These are phyloP conservation scores for Pseudotsuga menziesii DNA, from an alignment of 75 land plant genomes.

Conservation along the genomic window DNA sequence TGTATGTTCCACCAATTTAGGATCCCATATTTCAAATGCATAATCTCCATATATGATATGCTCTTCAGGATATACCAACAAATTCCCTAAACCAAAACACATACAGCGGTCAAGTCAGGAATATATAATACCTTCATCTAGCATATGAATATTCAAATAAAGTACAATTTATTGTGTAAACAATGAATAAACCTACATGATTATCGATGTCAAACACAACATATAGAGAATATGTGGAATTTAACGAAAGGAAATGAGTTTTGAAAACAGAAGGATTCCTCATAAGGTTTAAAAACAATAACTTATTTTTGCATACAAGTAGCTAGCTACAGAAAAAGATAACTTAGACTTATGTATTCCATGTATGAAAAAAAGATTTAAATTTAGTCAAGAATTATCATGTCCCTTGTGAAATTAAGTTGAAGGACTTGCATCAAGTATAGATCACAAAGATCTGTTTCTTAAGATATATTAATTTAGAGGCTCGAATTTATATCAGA, in stretches of 20 bases:
- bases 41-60: constrained; percentile 95
- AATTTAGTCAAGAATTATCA: too few species aligned
- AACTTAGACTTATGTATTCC: too few species aligned
- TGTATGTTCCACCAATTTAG: constrained; percentile 43
- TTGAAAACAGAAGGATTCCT: too few species aligned
- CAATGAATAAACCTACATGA: neutral
- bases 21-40: constrained; percentile 86
- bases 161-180: neutral
- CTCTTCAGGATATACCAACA: constrained; percentile 71
- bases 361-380: too few species aligned
- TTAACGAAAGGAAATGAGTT: neutral
- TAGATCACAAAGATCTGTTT: too few species aligned
- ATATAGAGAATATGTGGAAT: neutral
- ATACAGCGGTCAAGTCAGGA: neutral
- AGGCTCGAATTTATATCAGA: too few species aligned
- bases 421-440: too few species aligned
- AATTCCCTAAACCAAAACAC: constrained; percentile 52
- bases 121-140: neutral
- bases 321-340: too few species aligned
- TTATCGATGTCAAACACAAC: neutral
- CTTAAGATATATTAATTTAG: too few species aligned
- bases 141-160: neutral
- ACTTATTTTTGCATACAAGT: too few species aligned
- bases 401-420: too few species aligned
- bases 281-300: too few species aligned